Percentiles rank a stretch among this genome's conserved stretches.
These are phyloP conservation scores for Aureobasidium leucospermi DNA, from an alignment of 2,329 filamentous ascomycete species.

Conservation along the genomic window DNA sequence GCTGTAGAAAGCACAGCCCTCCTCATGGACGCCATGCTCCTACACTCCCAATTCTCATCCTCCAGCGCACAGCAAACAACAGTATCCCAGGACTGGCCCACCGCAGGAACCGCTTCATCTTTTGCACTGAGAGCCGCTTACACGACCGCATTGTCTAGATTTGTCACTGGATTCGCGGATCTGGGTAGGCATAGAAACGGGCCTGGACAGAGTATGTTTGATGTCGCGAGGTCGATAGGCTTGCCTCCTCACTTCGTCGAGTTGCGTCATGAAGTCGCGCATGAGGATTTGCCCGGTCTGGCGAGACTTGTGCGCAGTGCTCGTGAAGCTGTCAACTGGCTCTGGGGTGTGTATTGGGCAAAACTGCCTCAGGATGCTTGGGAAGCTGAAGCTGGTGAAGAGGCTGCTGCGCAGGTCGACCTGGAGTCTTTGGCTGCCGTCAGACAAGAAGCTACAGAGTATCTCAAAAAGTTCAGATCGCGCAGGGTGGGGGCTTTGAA, in stretches of 20 bases:
- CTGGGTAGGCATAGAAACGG: constrained; percentile 57
- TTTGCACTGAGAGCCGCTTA: constrained; percentile 55
- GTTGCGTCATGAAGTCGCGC: constrained; percentile 80
- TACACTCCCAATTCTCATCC: constrained; percentile 57
- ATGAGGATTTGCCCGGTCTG: constrained; percentile 76
- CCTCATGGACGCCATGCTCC: constrained; percentile 60
- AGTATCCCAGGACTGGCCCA: background rate
- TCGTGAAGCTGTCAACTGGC: constrained; percentile 67
- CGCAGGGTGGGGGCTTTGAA: constrained; percentile 6
- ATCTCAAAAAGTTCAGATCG: constrained; percentile 11
- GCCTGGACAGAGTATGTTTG: constrained; percentile 57
- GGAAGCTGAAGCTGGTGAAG: constrained; percentile 14
- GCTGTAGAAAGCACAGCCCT: constrained; percentile 72
- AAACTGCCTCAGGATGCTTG: constrained; percentile 32
- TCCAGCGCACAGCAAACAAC: constrained; percentile 43
- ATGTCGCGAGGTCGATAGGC: constrained; percentile 59
- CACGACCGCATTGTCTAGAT: constrained; percentile 59
- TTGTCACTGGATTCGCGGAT: constrained; percentile 74
- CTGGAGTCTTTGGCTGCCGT: background rate
- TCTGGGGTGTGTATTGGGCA: constrained; percentile 84
- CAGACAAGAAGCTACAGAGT: background rate
- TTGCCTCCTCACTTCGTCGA: constrained; percentile 78
- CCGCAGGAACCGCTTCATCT: background rate
- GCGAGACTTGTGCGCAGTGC: constrained; percentile 64
- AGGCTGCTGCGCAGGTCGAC: background rate